A percentile compares a stretch with the other conserved stretches of the same genome.
Evolutionary conservation across 2,329 filamentous ascomycete genomes (phyloP).

Genomic region (Corinectria fuckeliana): DNA sequence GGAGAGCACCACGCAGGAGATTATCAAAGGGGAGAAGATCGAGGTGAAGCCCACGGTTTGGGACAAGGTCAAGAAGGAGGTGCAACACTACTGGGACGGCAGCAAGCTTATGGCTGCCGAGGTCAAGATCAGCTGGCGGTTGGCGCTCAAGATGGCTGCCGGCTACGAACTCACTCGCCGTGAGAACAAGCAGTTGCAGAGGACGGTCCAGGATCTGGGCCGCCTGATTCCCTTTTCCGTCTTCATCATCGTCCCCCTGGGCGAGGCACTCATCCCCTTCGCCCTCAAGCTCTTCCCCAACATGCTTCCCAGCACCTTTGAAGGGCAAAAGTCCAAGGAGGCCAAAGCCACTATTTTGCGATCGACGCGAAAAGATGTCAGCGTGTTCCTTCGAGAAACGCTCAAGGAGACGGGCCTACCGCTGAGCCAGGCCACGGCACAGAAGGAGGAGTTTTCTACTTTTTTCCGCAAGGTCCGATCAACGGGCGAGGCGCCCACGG

Average conservation of each 20-base stretch:
- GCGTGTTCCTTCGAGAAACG: conserved; percentile 85
- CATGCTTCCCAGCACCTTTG: conserved; percentile 95
- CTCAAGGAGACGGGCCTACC: conserved; percentile 93
- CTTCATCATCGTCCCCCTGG: conserved; percentile 96
- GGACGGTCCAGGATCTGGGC: conserved; percentile 91
- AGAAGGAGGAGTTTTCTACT: conserved; percentile 91
- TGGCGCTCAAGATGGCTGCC: conserved; percentile 96
- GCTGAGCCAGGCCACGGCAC: conserved; percentile 80
- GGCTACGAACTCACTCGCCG: conserved; percentile 95
- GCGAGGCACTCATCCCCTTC: conserved; percentile 88
- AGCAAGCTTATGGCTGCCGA: conserved; percentile 94
- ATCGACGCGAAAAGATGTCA: conserved; percentile 91
- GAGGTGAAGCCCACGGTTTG: conserved; percentile 86
- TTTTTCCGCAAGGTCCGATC: conserved; percentile 97
- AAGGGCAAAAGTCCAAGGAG: conserved; percentile 89
- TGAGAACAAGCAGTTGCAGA: conserved; percentile 89
- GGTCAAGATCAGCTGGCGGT: conserved; percentile 86
- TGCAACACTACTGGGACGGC: conserved; percentile 96
- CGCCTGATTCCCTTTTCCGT: conserved; percentile 95
- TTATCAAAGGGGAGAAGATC: conserved; percentile 68
- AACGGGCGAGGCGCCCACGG: conserved; percentile 87
- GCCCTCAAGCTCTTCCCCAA: conserved; percentile 97
- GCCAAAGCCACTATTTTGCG: conserved; percentile 83
- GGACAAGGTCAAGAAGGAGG: conserved; percentile 95
- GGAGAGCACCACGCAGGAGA: conserved; percentile 48